Evolutionary conservation across 306 rosid species (phyloP).

Genomic region (Fagus sylvatica): DNA sequence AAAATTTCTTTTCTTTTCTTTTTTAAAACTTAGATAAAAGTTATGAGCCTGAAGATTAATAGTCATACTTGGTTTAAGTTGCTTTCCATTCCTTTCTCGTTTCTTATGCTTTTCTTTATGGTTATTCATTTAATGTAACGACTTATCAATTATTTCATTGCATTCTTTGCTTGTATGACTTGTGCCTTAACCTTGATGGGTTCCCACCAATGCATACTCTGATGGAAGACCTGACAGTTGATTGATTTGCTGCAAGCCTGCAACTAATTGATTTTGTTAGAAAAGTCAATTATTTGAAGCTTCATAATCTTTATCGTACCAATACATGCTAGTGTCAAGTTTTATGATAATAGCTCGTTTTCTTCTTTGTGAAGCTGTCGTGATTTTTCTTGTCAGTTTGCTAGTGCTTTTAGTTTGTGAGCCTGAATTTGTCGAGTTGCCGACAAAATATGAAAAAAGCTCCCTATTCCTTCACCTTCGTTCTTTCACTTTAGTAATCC

Average conservation of each 20-base stretch:
- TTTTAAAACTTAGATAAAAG: neutral
- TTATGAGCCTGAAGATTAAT: neutral
- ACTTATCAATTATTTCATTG: neutral
- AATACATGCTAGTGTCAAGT: neutral
- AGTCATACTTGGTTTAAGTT: neutral
- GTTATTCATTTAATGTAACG: neutral
- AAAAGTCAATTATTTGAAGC: neutral
- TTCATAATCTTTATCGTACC: neutral
- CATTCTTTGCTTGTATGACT: neutral
- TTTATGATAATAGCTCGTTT: too few relatives aligned
- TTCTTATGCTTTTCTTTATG: neutral
- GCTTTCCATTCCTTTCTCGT: neutral
- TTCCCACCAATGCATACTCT: neutral
- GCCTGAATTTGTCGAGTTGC: neutral
- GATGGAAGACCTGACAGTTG: neutral
- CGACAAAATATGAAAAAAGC: neutral
- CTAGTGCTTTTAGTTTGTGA: too few relatives aligned
- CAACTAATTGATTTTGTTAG: neutral
- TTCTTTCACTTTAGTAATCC: slow-evolving; percentile 4
- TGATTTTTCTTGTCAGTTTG: too few relatives aligned
- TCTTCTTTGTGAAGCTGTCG: too few relatives aligned
- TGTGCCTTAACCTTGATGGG: neutral
- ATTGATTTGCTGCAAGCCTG: neutral
- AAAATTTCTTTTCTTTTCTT: neutral
- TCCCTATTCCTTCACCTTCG: neutral